Evolutionary conservation across 176 grass and related monocot genomes (phyloP).

Genomic region (Oryza brachyantha): DNA sequence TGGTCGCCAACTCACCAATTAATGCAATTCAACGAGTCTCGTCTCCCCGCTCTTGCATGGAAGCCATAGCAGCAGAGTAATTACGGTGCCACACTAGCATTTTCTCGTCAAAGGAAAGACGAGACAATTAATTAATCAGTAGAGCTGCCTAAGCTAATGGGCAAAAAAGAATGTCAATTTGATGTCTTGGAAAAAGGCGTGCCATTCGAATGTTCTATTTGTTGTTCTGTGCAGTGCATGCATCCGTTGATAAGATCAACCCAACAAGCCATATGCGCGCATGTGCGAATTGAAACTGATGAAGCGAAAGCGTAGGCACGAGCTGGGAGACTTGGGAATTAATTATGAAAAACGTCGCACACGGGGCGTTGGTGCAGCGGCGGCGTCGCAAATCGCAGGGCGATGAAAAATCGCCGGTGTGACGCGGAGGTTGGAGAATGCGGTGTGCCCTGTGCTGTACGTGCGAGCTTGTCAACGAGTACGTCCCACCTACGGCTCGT

Average conservation of each 20-base stretch:
- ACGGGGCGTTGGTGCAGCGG: neutral
- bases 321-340: too few relatives aligned
- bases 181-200: neutral
- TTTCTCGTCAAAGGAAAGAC: neutral
- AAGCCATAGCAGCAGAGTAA: neutral
- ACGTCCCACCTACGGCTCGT: neutral
- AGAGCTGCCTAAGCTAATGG: neutral
- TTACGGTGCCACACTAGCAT: too few relatives aligned
- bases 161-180: neutral
- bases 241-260: neutral
- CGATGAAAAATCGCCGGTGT: neutral
- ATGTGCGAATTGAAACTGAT: too few relatives aligned
- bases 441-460: neutral
- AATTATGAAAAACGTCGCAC: neutral
- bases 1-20: too few relatives aligned
- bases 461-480: neutral
- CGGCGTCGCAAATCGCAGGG: neutral
- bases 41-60: too few relatives aligned
- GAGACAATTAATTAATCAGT: neutral
- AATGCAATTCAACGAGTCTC: too few relatives aligned
- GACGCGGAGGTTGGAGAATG: constrained; percentile 19
- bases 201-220: neutral
- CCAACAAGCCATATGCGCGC: too few relatives aligned
- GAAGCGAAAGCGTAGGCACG: neutral
- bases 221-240: neutral